Evolutionary conservation across 441 rosid genomes (phyloP).

Genomic region (Gossypium armourianum): DNA sequence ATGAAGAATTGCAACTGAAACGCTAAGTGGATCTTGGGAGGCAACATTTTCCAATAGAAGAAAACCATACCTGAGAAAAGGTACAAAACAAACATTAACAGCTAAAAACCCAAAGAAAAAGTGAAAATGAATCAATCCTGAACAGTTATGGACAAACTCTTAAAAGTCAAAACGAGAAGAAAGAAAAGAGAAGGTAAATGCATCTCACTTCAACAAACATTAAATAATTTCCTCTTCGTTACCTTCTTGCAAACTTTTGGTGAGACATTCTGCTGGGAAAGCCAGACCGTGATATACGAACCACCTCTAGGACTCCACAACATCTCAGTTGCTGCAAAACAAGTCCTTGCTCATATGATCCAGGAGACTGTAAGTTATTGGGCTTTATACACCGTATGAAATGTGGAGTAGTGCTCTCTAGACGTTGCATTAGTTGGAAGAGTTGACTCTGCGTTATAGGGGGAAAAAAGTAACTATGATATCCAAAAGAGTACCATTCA

Average conservation of each 20-base stretch:
- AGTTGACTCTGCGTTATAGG: conserved; percentile 60
- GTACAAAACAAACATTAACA: conserved; percentile 12
- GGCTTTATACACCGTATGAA: conserved; percentile 97
- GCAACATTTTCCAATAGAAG: conserved; percentile 70
- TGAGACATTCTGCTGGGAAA: conserved; percentile 96
- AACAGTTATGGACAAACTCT: not conserved
- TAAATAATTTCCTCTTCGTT: conserved; percentile 8
- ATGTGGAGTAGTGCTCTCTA: conserved; percentile 90
- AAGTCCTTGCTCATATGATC: conserved; percentile 77
- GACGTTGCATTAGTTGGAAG: conserved; percentile 87
- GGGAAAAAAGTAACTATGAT: conserved; percentile 4
- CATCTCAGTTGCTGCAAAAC: conserved; percentile 91
- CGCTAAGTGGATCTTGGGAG: conserved; percentile 81
- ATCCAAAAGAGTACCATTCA: not conserved
- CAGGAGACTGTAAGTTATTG: conserved; percentile 75
- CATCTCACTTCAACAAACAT: not conserved
- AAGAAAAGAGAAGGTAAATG: not conserved
- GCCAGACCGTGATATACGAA: conserved; percentile 95
- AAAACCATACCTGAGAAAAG: conserved; percentile 71
- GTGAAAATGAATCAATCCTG: not conserved
- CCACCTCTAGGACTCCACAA: conserved; percentile 96
- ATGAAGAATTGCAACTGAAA: conserved; percentile 96
- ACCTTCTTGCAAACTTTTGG: conserved; percentile 94
- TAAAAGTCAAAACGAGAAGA: not conserved
- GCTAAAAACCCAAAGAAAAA: not conserved